Conservation (phyloP, 352 stramenopile genomes). For the Phytopythium mirpurense region DNA sequence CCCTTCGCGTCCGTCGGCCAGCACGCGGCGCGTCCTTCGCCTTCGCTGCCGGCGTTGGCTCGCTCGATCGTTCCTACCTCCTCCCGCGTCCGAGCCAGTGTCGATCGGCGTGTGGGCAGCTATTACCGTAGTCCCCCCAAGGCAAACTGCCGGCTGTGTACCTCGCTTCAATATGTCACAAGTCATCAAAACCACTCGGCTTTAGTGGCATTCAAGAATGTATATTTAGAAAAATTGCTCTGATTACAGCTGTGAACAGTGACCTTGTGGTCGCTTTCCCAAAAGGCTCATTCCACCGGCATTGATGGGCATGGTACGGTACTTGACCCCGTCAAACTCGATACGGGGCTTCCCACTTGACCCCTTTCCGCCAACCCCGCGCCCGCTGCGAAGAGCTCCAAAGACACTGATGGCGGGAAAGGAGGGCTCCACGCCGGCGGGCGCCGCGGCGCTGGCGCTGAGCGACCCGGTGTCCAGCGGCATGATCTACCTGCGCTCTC, state of each 20-base stretch:
- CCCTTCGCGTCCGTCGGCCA: background rate
- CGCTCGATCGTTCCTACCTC: too few relatives aligned
- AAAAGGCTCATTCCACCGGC: background rate
- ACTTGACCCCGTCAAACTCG: background rate
- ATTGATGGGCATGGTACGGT: background rate
- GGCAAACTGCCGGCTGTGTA: background rate
- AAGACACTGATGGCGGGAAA: conserved; percentile 1
- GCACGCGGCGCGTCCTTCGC: background rate
- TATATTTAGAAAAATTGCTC: background rate
- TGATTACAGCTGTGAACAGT: background rate
- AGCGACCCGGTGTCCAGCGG: background rate
- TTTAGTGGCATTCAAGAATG: background rate
- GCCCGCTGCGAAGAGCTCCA: too few relatives aligned
- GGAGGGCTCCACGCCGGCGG: background rate
- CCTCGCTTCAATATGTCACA: background rate
- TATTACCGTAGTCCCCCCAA: too few relatives aligned
- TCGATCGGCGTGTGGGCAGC: too few relatives aligned
- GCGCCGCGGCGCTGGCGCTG: background rate
- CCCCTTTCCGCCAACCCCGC: background rate
- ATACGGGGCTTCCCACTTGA: too few relatives aligned
- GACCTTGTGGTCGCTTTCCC: background rate
- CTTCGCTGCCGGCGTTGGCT: background rate
- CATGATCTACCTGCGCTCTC: background rate
- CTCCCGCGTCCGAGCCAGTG: too few relatives aligned
- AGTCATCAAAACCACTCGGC: background rate